Evolutionary conservation across 2,329 filamentous ascomycete genomes (phyloP), one percentile per base, ranked within the genome.

Genomic region (Graphiopsis chlorocephala): DNA sequence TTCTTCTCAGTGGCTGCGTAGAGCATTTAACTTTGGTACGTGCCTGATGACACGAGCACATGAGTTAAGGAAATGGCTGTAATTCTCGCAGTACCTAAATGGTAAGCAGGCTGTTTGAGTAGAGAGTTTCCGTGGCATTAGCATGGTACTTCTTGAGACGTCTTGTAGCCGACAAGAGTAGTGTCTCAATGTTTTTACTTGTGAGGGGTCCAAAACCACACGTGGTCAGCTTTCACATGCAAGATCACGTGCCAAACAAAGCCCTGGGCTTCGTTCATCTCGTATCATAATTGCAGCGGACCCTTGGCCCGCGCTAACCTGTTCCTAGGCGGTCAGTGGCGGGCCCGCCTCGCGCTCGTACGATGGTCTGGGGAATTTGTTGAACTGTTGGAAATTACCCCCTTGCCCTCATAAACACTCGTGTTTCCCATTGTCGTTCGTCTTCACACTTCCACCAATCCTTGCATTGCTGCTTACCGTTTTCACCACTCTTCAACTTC

Each of bases 341-440:
- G 50, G 50, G 50, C 50, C 25, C 50, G 26, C 50, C 25, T 53
- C 50, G 28, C 50, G 14, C 50, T 53, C 50, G 50, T 53, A 53
- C 50, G 50, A 53, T 53, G 50, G 50, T 53, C 50, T 53, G 50
- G 50, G 50, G 50, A 53, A 53, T 53, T 53, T 53, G 50, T 53
- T 53, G 50, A 53, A 53, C 31, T 53, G 50, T 31, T 53, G 50
- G 50, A 53, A 53, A 53, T 53, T 53, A 53, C 50, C 50, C 50
- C 50, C 28, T 53, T 53, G 50, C 53, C 53, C 53, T 10, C 29
- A 56, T 56, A 56, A 56, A 56, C 53, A 56, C 23, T 26, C 53
- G n/a, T 31, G n/a, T 38, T 56, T 56, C 53, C 53, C 53, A 56
- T 56, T 56, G 31, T 15, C 38, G 5, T 7, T 35, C 14, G n/a